Evolutionary conservation across 495 filamentous ascomycete species (phyloP).

Genomic region (Elaphomyces granulatus): DNA sequence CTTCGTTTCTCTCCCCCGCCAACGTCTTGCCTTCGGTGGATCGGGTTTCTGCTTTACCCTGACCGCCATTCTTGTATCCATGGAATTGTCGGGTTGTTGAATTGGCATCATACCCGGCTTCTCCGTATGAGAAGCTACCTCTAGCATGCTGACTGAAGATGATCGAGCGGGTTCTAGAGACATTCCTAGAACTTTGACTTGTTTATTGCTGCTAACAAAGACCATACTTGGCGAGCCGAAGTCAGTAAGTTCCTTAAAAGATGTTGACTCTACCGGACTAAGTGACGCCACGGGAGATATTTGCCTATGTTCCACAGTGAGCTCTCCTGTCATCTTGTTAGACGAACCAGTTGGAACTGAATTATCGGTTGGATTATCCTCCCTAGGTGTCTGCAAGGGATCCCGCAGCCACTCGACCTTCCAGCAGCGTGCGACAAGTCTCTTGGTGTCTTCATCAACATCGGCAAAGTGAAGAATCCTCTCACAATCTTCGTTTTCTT

Average conservation of each 20-base stretch:
- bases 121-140: slow-evolving; percentile 65
- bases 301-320: background rate
- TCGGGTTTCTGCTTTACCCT: slow-evolving; percentile 5
- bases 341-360: too few species aligned
- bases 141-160: slow-evolving; percentile 51
- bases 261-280: background rate
- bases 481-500: slow-evolving; percentile 18
- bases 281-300: background rate
- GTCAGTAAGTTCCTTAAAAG: background rate
- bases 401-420: slow-evolving; percentile 69
- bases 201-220: background rate
- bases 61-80: background rate
- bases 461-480: slow-evolving; percentile 73
- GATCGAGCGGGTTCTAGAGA: slow-evolving; percentile 31
- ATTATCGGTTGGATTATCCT: too few species aligned
- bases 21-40: slow-evolving; percentile 28
- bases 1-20: slow-evolving; percentile 19
- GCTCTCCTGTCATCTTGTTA: slow-evolving; percentile 2
- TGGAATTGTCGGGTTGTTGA: background rate
- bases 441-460: slow-evolving; percentile 74
- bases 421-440: slow-evolving; percentile 68
- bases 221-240: background rate
- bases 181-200: slow-evolving; percentile 26
- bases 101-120: slow-evolving; percentile 69
- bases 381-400: too few species aligned